phyloP scores from a whole-genome alignment of 2,329 filamentous ascomycete genomes.

The Fusarium concolor region DNA sequence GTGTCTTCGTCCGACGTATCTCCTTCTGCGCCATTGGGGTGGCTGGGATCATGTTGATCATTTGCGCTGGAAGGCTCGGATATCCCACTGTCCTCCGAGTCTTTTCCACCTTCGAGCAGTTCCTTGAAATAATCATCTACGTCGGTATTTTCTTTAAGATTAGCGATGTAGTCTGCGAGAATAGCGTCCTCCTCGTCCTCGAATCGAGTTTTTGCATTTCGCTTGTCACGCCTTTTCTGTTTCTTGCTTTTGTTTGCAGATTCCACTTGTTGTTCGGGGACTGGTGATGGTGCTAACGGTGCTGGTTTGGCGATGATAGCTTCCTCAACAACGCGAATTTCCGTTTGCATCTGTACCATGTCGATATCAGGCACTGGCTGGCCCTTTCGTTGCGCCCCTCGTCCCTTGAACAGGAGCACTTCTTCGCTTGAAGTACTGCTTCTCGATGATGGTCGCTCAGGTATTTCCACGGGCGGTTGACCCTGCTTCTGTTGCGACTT shows the following conservation, averaged over 20 bases:
- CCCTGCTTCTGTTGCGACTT: slow-evolving; percentile 1
- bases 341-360: slow-evolving; percentile 48
- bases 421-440: slow-evolving; percentile 69
- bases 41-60: slow-evolving; percentile 60
- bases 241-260: slow-evolving; percentile 1
- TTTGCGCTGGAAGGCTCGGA: slow-evolving; percentile 60
- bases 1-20: slow-evolving; percentile 35
- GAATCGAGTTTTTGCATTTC: slow-evolving; percentile 26
- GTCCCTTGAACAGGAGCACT: slow-evolving; percentile 74
- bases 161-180: slow-evolving; percentile 77
- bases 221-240: slow-evolving; percentile 34
- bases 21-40: slow-evolving; percentile 45
- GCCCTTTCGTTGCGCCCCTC: slow-evolving; percentile 51
- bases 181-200: slow-evolving; percentile 64
- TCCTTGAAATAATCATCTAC: slow-evolving; percentile 58
- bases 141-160: slow-evolving; percentile 65
- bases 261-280: not conserved
- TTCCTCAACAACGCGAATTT: slow-evolving; percentile 49
- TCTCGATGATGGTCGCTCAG: slow-evolving; percentile 37
- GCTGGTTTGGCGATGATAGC: slow-evolving; percentile 26
- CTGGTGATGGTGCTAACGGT: slow-evolving; percentile 1
- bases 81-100: slow-evolving; percentile 16
- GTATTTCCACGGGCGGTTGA: slow-evolving; percentile 11
- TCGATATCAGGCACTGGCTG: slow-evolving; percentile 34
- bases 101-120: slow-evolving; percentile 20